Percentiles rank a stretch among this genome's conserved stretches.
Conservation (phyloP, 1,284 basidiomycete species). For the Puccinia polysora region DNA sequence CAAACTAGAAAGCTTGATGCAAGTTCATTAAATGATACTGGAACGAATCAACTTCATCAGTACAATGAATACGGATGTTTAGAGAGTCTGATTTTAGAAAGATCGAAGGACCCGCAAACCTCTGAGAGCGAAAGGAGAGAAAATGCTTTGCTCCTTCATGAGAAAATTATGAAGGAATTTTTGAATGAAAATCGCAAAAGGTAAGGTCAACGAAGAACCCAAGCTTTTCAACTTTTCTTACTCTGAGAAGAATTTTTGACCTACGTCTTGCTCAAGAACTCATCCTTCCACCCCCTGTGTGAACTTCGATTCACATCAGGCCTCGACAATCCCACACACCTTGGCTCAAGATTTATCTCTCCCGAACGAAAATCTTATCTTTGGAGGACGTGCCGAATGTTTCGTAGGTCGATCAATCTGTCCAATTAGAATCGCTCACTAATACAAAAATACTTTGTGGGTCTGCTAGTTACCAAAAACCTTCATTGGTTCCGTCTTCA, state of each 20-base stretch:
- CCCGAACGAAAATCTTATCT: not conserved
- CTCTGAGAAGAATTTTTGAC: not conserved
- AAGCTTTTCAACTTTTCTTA: not conserved
- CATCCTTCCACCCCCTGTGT: not conserved
- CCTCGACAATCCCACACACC: slow-evolving; percentile 39
- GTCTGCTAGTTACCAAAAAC: too few species aligned
- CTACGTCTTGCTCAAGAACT: not conserved
- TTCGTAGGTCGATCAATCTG: slow-evolving; percentile 6
- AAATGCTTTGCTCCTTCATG: slow-evolving; percentile 1
- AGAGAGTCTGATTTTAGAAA: slow-evolving; percentile 9
- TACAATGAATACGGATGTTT: slow-evolving; percentile 40
- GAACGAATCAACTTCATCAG: slow-evolving; percentile 12
- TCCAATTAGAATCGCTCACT: too few species aligned
- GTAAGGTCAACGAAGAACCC: not conserved
- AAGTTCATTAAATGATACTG: not conserved
- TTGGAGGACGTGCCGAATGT: slow-evolving; percentile 11
- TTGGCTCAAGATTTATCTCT: slow-evolving; percentile 38
- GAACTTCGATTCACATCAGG: slow-evolving; percentile 3
- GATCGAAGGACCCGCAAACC: not conserved
- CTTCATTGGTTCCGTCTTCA: too few species aligned
- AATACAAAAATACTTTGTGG: too few species aligned
- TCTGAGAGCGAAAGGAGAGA: not conserved
- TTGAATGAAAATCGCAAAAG: slow-evolving; percentile 36
- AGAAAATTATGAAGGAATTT: slow-evolving; percentile 34
- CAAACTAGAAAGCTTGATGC: slow-evolving; percentile 55